Conservation (phyloP, 2,329 filamentous ascomycete species). For the Metarhizium brunneum region DNA sequence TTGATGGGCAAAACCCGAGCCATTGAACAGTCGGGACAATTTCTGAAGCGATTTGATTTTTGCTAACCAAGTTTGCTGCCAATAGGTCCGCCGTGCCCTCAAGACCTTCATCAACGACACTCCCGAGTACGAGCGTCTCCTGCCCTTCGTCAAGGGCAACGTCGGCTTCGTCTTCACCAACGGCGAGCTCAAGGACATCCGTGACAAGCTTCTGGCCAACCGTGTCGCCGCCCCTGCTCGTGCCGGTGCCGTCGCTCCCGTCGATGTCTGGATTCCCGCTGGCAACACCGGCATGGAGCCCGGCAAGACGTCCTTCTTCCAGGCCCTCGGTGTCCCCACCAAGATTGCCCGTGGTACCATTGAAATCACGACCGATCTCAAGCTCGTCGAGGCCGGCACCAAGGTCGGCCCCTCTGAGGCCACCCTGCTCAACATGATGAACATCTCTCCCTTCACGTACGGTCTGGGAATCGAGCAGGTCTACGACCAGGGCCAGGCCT, state of each 20-base stretch:
- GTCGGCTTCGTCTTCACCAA: constrained; percentile 99
- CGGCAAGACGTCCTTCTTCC: constrained; percentile 99
- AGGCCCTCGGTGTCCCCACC: constrained; percentile 99
- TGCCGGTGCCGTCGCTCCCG: constrained; percentile 92
- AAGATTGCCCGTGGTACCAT: constrained; percentile 99
- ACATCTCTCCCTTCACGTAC: constrained; percentile 99
- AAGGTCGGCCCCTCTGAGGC: constrained; percentile 99
- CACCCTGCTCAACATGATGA: constrained; percentile 98
- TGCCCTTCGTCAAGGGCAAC: constrained; percentile 94
- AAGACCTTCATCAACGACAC: constrained; percentile 86
- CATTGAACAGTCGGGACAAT: too few species aligned
- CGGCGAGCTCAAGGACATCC: constrained; percentile 79
- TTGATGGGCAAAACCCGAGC: background rate
- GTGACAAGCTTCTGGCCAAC: constrained; percentile 93
- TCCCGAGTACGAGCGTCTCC: constrained; percentile 96
- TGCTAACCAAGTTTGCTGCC: constrained; percentile 9
- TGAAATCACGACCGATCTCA: constrained; percentile 96
- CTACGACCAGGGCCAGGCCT: constrained; percentile 95
- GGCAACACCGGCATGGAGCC: constrained; percentile 99
- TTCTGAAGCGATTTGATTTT: background rate
- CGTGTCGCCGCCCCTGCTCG: constrained; percentile 95
- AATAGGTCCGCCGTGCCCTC: constrained; percentile 84
- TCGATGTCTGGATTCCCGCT: constrained; percentile 89
- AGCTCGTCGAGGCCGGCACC: constrained; percentile 84
- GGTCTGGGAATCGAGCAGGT: constrained; percentile 95